Base-by-base conservation (phyloP, 345 rosid species). In the Cardamine occulta region DNA sequence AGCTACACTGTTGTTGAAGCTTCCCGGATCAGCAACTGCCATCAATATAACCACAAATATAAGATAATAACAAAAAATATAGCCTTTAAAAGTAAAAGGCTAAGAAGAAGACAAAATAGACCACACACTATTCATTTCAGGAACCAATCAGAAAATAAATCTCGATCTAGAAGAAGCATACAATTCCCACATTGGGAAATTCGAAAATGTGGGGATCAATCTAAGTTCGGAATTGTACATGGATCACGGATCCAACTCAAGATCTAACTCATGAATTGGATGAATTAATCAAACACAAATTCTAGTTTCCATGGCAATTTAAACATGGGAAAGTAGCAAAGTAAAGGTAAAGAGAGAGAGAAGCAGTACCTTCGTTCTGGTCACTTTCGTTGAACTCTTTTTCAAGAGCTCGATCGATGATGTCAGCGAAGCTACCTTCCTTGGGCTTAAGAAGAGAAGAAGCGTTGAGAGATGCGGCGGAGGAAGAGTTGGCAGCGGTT, bases 371-470 rank as follows among this genome's bases (percentile, higher is more conserved):
- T 82, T 89, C 92, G 59, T 34, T 80, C 74, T 91, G 92, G 40
- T 93, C 97, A 60, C 81, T 89, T 80, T 90, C 98, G 42, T 85
- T 75, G 85, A 90, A 93, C 88, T 93, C 98, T 63, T 89, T 87
- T 70, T 82, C 88, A 29, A 93, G 91, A 75, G 97, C 97, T 39
- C 93, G 92, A 82, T 86, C 96, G 74, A 93, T 88, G 68, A 93
- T 87, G 71, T 87, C 93, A 40, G 93, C 97, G 78, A 93, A 89
- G 79, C 85, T 84, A 58, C 83, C 91, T 79, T 88, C 91, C 76
- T 79, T 86, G 60, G 85, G 82, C 21, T 77, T 80, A 53, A 12
- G 31, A 29, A 72, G 32, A 35, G 81, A 72, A 69, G 80, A 79
- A 73, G 61, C 68, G 34, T 82, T 79, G 14, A 71, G 26, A 48